A percentile compares a stretch with the other conserved stretches of the same genome.
Conservation (phyloP, 2,329 filamentous ascomycete genomes). For the Aureobasidium sp. region DNA sequence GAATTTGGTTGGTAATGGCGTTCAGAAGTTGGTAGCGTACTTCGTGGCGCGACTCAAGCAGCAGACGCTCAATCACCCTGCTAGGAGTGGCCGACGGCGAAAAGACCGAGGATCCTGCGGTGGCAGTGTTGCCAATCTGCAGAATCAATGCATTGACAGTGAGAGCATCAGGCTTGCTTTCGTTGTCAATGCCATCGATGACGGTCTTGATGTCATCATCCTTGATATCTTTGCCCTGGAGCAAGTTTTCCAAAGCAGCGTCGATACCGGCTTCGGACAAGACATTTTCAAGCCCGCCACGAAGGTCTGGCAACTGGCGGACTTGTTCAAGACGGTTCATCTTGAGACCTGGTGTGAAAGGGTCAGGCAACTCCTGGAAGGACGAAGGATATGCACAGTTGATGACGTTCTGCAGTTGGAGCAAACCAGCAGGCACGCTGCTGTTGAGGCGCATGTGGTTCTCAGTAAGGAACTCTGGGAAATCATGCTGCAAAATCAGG, state of each 20-base stretch:
- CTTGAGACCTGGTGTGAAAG: conserved; percentile 65
- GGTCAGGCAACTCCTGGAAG: conserved; percentile 59
- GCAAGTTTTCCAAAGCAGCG: conserved; percentile 44
- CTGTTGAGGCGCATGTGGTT: conserved; percentile 78
- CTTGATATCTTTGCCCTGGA: conserved; percentile 47
- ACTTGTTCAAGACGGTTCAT: conserved; percentile 71
- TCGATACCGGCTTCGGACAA: conserved; percentile 47
- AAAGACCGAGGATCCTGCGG: conserved; percentile 59
- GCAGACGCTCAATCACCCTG: conserved; percentile 66
- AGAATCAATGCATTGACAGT: conserved; percentile 78
- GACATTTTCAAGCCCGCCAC: conserved; percentile 54
- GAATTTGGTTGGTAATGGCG: conserved; percentile 84
- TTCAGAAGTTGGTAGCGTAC: conserved; percentile 67
- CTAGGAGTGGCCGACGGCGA: conserved; percentile 60
- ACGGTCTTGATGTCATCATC: conserved; percentile 72
- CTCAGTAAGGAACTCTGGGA: conserved; percentile 83
- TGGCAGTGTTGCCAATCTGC: conserved; percentile 69
- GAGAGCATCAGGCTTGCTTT: conserved; percentile 49
- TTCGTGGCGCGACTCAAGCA: conserved; percentile 53
- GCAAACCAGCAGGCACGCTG: conserved; percentile 73
- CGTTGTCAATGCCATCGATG: conserved; percentile 61
- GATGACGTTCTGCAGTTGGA: conserved; percentile 82
- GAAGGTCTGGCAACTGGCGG: conserved; percentile 57
- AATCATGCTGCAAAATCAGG: conserved; percentile 85
- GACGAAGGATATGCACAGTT: conserved; percentile 70